Base-by-base conservation (phyloP, 805 yeast genomes). In the Lachancea sp. region DNA sequence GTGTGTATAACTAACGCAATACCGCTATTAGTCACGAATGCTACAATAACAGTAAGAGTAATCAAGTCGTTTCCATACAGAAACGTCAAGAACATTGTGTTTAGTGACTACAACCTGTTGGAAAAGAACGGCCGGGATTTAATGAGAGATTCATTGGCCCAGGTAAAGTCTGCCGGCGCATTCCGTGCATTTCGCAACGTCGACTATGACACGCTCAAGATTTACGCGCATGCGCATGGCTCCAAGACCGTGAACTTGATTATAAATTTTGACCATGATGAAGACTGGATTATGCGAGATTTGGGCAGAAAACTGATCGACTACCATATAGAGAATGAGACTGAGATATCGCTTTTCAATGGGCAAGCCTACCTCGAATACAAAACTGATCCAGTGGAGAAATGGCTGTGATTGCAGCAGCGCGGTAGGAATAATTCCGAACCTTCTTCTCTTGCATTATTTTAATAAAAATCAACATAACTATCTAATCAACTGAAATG, bases 201-300 rank as follows among this genome's bases (percentile, higher is more conserved):
- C 8, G 68, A 64, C 0, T 83, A 78, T 47, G 84, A 90, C 56
- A 70, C 89, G 0, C 60, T 90, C 42, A 92, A 92, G 61, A 72
- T 92, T 5, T 92, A 92, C 64, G 83, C 96, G 21, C 88, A 87
- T 57, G 97, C 98, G 0, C 97, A 90, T 61, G 92, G 94, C 9
- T 75, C 95, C 22, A 92, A 92, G 64, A 85, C 96, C 2, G 83
- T 88, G 77, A 88, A 92, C 56, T 70, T 92, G 49, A 92, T 88
- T 34, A 83, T 92, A 47, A 92, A 92, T 59, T 74, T 92, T 59
- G 96, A 86, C 20, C 80, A 89, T 54, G 85, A 79, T 53, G 83
- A 80, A 5, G 63, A 61, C 29, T 83, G 94, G 88, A 67, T 84
- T 4, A 58, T 84, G 43, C 58, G 44, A 8, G 58, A 49, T 45